phyloP scores from a whole-genome alignment of 805 yeast species.

The Suhomyces kilbournensis region DNA sequence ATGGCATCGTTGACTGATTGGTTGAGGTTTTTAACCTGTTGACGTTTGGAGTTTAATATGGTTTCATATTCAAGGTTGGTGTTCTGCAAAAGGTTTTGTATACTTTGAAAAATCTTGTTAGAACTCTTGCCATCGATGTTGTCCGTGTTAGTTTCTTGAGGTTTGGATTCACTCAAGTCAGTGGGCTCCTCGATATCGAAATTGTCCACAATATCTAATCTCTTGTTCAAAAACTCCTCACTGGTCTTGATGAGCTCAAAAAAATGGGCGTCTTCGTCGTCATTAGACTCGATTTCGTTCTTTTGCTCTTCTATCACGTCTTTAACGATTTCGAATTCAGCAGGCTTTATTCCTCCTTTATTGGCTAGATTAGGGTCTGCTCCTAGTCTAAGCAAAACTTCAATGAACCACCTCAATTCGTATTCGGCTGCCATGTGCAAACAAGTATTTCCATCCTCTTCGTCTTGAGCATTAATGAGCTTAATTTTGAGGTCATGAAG shows the following conservation, averaged over 20 bases:
- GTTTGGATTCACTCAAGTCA: slow-evolving; percentile 2
- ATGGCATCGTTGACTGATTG: slow-evolving; percentile 38
- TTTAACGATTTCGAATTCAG: slow-evolving; percentile 75
- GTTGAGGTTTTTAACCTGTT: slow-evolving; percentile 35
- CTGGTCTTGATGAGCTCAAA: slow-evolving; percentile 35
- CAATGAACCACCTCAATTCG: slow-evolving; percentile 38
- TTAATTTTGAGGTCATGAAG: slow-evolving; percentile 18
- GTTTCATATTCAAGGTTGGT: slow-evolving; percentile 40
- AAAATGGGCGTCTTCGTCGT: slow-evolving; percentile 20
- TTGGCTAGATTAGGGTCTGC: slow-evolving; percentile 68
- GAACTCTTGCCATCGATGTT: slow-evolving; percentile 17
- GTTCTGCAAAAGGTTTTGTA: slow-evolving; percentile 35
- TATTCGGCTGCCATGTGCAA: slow-evolving; percentile 41
- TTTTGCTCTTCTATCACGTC: slow-evolving; percentile 21
- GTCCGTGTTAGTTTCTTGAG: not conserved
- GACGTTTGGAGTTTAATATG: slow-evolving; percentile 32
- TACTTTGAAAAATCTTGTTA: slow-evolving; percentile 34
- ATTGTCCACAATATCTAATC: slow-evolving; percentile 9
- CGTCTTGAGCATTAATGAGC: slow-evolving; percentile 33
- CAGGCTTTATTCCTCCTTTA: slow-evolving; percentile 81
- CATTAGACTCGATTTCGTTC: slow-evolving; percentile 7
- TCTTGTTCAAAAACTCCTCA: slow-evolving; percentile 30
- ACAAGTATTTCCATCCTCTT: slow-evolving; percentile 36
- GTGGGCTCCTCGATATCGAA: slow-evolving; percentile 12
- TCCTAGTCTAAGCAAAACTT: slow-evolving; percentile 29